Base-by-base conservation (phyloP, 225 moss, liverwort and hornwort genomes). In the Sphagnum contortum region DNA sequence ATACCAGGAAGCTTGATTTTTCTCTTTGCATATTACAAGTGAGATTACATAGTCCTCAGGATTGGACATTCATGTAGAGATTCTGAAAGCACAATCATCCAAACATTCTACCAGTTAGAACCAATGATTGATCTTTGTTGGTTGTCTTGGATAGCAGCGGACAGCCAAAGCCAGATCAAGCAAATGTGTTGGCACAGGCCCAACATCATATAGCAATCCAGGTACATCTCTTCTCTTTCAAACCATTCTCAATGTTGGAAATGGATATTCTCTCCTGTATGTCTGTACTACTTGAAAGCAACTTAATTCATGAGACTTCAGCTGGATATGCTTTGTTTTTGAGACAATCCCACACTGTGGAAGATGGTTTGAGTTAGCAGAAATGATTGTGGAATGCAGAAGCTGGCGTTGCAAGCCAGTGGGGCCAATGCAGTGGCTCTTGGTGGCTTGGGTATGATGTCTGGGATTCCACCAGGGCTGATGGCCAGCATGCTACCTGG, bases 161-260 rank as follows among this genome's bases (percentile, higher is more conserved):
- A 45, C 96, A 92, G 60, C 79, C 92, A 7, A 96, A 96, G 78
- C 87, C 88, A 4, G 92, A 92, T 69, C 92, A 92, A 49, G 74
- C 90, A 60, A 96, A 90, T 65, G 87, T 96, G 55, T 76, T 96
- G 69, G 85, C 87, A 47, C 92, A 96, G 87, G 95, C 92, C 9
- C 96, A 96, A 63, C 96, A 96, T 64, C 95, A 96, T 77, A 92
- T 96, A 70, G 95, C 95, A 5, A 71, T 96, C 62, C 95, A 96
- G 85, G 84, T 85, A 66, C 55, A 11, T 5, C 45, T 44, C 11
- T 51, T 54, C 2, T 44, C 53, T 9, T 56, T 9, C 10, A 56
- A 56, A n/a, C 9, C n/a, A 52, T 4, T 51, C 63, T 63, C 5
- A 9, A 44, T 52, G 9, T 6, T 44, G 9, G 45, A 51, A 29